phyloP scores from a whole-genome alignment of 2,329 filamentous ascomycete genomes.

The Penicillium verrucosum region DNA sequence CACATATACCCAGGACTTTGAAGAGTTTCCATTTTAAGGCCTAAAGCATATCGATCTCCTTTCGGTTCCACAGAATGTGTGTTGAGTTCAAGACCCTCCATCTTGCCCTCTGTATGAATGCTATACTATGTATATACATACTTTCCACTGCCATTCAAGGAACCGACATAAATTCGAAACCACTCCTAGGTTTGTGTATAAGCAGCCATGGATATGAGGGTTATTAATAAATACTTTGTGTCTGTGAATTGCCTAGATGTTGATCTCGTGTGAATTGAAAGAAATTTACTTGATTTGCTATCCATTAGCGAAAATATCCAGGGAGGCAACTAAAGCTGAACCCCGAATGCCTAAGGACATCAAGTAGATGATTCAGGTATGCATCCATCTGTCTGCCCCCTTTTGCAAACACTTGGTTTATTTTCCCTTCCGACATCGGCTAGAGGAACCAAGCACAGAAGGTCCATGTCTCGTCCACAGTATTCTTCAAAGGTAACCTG shows the following conservation, averaged over 20 bases:
- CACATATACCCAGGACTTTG: not conserved
- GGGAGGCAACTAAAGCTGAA: conserved; percentile 65
- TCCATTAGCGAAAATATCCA: conserved; percentile 64
- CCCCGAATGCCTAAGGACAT: conserved; percentile 82
- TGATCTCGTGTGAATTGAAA: conserved; percentile 57
- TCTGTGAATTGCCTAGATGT: not conserved
- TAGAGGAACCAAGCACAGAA: conserved; percentile 66
- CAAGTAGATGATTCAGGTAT: conserved; percentile 75
- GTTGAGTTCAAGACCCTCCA: not conserved
- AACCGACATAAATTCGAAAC: not conserved
- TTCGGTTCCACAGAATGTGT: not conserved
- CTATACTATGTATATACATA: not conserved
- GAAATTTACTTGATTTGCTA: conserved; percentile 66
- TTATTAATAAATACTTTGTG: not conserved
- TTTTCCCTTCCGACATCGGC: conserved; percentile 16
- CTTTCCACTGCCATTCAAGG: not conserved
- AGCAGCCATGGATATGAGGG: not conserved
- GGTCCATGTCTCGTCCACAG: conserved; percentile 87
- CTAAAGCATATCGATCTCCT: not conserved
- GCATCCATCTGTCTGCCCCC: conserved; percentile 5
- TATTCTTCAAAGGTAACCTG: conserved; percentile 64
- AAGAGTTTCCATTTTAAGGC: not conserved
- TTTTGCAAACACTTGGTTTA: not conserved
- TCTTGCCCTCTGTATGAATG: not conserved
- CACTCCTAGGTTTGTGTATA: not conserved